These are phyloP conservation scores for Corymbia calophylla DNA, from an alignment of 441 rosid genomes.

Conservation along the genomic window DNA sequence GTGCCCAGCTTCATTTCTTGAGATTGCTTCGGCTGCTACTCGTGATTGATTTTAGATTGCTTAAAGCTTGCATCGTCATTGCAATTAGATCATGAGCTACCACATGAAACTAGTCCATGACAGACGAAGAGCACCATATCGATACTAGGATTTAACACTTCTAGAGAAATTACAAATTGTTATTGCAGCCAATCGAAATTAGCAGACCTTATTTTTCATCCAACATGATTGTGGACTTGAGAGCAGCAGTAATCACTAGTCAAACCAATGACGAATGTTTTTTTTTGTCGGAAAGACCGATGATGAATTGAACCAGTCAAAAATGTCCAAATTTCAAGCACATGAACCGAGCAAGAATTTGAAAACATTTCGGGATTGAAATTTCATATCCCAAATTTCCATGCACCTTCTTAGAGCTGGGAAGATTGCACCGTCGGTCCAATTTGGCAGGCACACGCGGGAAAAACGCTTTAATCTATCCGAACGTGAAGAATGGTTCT, in stretches of 20 bases:
- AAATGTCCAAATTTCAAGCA: not conserved
- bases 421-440: not conserved
- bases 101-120: not conserved
- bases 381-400: not conserved
- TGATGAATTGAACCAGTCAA: not conserved
- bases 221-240: not conserved
- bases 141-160: not conserved
- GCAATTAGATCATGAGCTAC: not conserved
- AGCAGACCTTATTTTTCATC: not conserved
- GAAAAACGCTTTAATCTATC: not conserved
- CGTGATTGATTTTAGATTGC: not conserved
- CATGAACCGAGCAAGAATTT: not conserved
- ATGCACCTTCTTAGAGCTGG: not conserved
- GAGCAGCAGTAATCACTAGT: fast-evolving
- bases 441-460: not conserved
- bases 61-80: not conserved
- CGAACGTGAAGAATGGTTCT: not conserved
- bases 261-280: too few species aligned
- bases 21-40: not conserved
- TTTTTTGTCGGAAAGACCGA: not conserved
- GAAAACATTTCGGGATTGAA: not conserved
- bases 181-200: not conserved
- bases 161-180: not conserved
- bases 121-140: not conserved
- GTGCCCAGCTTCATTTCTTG: not conserved